Percentiles rank a stretch among this genome's conserved stretches.
Evolutionary conservation across 768 basidiomycete genomes (phyloP).

Genomic region (Mrakia frigida): DNA sequence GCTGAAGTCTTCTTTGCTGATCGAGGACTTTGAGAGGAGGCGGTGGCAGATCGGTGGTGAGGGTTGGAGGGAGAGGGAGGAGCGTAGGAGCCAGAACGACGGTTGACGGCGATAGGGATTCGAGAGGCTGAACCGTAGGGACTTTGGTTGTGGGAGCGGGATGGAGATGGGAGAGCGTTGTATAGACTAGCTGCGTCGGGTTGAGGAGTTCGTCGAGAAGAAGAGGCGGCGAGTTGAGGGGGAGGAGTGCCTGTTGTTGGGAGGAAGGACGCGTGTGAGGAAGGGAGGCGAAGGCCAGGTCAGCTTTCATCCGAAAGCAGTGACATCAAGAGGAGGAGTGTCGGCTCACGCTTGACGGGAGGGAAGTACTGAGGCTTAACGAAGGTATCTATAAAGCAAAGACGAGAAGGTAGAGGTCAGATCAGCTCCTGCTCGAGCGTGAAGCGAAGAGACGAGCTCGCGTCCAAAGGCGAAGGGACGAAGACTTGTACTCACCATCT

Average conservation of each 20-base stretch:
- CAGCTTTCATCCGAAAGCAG: neutral
- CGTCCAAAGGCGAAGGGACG: neutral
- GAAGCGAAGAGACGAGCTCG: neutral
- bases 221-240: neutral
- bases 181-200: neutral
- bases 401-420: neutral
- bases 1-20: neutral
- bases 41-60: neutral
- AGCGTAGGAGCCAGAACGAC: neutral
- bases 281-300: neutral
- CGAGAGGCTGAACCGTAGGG: slow-evolving; percentile 6
- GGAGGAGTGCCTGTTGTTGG: slow-evolving; percentile 16
- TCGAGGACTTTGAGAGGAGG: neutral
- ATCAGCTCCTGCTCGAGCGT: neutral
- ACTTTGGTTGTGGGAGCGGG: neutral
- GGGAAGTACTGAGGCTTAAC: slow-evolving; percentile 19
- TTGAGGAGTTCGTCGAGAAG: slow-evolving; percentile 4
- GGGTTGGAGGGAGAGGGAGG: slow-evolving; percentile 5
- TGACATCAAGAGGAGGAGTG: neutral
- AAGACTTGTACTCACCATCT: neutral
- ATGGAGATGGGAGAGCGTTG: slow-evolving; percentile 15
- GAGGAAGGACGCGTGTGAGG: neutral
- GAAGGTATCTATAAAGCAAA: slow-evolving; percentile 7
- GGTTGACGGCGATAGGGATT: slow-evolving; percentile 9
- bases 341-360: slow-evolving; percentile 5